phyloP scores from a whole-genome alignment of 1,284 basidiomycete species.

The Trichosporon coremiiforme region DNA sequence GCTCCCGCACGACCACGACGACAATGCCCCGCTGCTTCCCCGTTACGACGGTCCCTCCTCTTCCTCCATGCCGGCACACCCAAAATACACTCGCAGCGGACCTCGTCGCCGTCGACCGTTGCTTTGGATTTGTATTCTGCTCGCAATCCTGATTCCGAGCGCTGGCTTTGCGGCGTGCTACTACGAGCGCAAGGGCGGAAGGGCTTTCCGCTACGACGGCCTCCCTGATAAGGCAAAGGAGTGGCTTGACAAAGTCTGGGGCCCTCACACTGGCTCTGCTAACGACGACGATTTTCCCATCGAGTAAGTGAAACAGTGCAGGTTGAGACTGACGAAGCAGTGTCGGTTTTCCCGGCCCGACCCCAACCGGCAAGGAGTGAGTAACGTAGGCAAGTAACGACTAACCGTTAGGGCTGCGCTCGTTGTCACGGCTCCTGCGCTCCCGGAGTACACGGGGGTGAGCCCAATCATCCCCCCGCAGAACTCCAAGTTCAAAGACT shows the following conservation, averaged over 20 bases:
- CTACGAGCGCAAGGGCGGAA: slow-evolving; percentile 34
- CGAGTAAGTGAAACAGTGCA: slow-evolving; percentile 39
- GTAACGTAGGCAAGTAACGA: slow-evolving; percentile 25
- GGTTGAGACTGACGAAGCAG: slow-evolving; percentile 43
- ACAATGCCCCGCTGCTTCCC: slow-evolving; percentile 48
- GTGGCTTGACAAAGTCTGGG: slow-evolving; percentile 40
- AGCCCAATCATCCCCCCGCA: slow-evolving; percentile 63
- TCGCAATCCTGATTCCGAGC: slow-evolving; percentile 37
- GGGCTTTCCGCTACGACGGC: slow-evolving; percentile 35
- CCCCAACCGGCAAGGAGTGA: slow-evolving; percentile 77
- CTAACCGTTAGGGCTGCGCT: slow-evolving; percentile 62
- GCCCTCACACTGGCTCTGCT: slow-evolving; percentile 16
- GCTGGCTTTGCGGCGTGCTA: slow-evolving; percentile 38
- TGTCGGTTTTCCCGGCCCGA: slow-evolving; percentile 77
- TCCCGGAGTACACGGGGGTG: slow-evolving; percentile 71
- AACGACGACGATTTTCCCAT: slow-evolving; percentile 48
- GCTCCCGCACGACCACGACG: slow-evolving; percentile 34
- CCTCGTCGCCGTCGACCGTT: slow-evolving; percentile 27
- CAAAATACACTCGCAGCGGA: not conserved
- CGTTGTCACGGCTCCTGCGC: slow-evolving; percentile 72
- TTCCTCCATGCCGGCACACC: not conserved
- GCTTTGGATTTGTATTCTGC: slow-evolving; percentile 37
- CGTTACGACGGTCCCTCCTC: slow-evolving; percentile 31
- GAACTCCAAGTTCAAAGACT: slow-evolving; percentile 34
- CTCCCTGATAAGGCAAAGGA: slow-evolving; percentile 44